Evolutionary conservation across 306 rosid species (phyloP).

Genomic region (Luffa acutangula): DNA sequence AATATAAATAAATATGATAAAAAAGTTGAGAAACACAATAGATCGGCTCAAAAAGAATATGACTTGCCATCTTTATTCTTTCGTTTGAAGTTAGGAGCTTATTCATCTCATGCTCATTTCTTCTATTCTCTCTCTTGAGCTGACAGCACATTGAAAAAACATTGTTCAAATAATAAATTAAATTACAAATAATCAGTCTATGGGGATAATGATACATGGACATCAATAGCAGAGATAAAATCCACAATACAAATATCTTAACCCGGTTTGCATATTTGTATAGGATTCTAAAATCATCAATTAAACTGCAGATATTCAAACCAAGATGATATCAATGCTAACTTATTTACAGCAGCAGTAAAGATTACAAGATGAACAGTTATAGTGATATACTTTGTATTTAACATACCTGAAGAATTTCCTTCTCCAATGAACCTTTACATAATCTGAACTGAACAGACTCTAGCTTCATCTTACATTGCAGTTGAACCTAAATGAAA

Average conservation of each 20-base stretch:
- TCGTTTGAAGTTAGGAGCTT: constrained; percentile 57
- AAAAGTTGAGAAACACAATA: not conserved
- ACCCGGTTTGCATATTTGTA: not conserved
- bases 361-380: not conserved
- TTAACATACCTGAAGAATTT: constrained; percentile 64
- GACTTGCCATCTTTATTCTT: constrained; percentile 61
- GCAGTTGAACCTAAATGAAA: constrained; percentile 62
- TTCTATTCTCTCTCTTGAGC: constrained; percentile 75
- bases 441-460: constrained; percentile 62
- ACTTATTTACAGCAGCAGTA: not conserved
- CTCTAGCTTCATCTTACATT: constrained; percentile 72
- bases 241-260: not conserved
- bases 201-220: not conserved
- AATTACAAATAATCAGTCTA: not conserved
- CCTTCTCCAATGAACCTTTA: constrained; percentile 69
- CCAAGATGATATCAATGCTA: not conserved
- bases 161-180: constrained; percentile 1
- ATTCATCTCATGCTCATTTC: constrained; percentile 38
- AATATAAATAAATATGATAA: not conserved
- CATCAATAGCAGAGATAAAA: constrained; percentile 1
- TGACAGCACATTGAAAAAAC: constrained; percentile 24
- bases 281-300: not conserved
- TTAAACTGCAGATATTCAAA: not conserved
- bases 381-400: not conserved
- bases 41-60: not conserved